Evolutionary conservation across 352 stramenopile genomes (phyloP).

Genomic region (Phytophthora crassamura): DNA sequence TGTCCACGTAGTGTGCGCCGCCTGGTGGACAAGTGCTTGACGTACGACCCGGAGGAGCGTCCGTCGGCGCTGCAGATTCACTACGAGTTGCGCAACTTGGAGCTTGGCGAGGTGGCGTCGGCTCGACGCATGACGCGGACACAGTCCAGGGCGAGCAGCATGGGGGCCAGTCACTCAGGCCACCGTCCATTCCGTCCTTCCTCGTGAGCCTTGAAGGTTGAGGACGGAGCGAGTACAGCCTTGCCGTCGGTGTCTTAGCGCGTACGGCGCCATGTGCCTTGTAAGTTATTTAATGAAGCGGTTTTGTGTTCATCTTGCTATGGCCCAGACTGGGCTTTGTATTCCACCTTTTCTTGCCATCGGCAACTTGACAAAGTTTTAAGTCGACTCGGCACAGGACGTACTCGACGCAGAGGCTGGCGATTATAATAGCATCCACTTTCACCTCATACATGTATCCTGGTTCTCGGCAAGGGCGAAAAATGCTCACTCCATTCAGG

Average conservation of each 20-base stretch:
- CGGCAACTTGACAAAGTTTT: too few species aligned
- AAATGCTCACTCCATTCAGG: too few species aligned
- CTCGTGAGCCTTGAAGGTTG: slow-evolving; percentile 9
- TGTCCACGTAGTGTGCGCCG: slow-evolving; percentile 56
- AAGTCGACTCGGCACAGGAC: too few species aligned
- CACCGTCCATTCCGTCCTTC: slow-evolving; percentile 20
- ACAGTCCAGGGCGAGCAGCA: slow-evolving; percentile 23
- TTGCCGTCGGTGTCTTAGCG: slow-evolving; percentile 9
- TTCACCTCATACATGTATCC: too few species aligned
- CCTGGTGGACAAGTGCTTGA: slow-evolving; percentile 61
- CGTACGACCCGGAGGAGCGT: slow-evolving; percentile 55
- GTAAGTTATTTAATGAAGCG: slow-evolving; percentile 40
- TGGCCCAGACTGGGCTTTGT: too few species aligned
- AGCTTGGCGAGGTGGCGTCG: slow-evolving; percentile 33
- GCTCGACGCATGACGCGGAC: slow-evolving; percentile 34
- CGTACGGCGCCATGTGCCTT: slow-evolving; percentile 12
- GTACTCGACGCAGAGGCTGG: too few species aligned
- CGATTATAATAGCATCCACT: too few species aligned
- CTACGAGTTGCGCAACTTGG: slow-evolving; percentile 63
- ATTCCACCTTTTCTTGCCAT: too few species aligned
- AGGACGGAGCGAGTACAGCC: background rate
- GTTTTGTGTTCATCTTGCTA: background rate
- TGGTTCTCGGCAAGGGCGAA: too few species aligned
- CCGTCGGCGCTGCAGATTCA: slow-evolving; percentile 74
- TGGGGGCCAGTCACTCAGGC: slow-evolving; percentile 18